Evolutionary conservation across 805 yeast species (phyloP).

Genomic region (Candida tammaniensis): DNA sequence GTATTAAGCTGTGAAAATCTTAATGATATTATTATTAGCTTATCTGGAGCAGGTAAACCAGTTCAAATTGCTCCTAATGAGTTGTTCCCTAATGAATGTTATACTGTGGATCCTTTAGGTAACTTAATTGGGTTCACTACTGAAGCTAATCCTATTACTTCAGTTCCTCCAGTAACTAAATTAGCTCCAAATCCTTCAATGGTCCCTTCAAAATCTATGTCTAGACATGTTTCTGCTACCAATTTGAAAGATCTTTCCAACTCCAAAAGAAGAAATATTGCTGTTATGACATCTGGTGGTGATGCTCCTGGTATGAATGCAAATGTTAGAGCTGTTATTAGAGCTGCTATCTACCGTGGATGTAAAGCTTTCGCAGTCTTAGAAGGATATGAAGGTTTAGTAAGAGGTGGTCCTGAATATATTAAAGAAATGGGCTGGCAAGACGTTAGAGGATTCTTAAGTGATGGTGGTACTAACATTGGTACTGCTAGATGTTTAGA

Average conservation of each 20-base stretch:
- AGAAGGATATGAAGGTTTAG: constrained; percentile 95
- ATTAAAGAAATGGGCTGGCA: constrained; percentile 85
- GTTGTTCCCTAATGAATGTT: constrained; percentile 70
- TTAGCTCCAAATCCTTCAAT: constrained; percentile 17
- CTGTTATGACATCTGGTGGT: constrained; percentile 98
- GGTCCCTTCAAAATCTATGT: constrained; percentile 12
- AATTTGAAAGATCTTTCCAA: constrained; percentile 12
- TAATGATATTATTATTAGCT: constrained; percentile 28
- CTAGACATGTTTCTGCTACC: constrained; percentile 15
- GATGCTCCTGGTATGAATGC: constrained; percentile 99
- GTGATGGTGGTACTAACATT: constrained; percentile 91
- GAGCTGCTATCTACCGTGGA: constrained; percentile 82
- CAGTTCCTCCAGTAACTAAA: constrained; percentile 42
- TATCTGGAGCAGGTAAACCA: constrained; percentile 6
- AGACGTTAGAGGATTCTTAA: constrained; percentile 91
- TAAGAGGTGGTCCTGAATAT: constrained; percentile 71
- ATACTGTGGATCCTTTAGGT: constrained; percentile 82
- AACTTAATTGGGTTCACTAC: constrained; percentile 77
- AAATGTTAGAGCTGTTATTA: constrained; percentile 89
- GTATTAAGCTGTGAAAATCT: constrained; percentile 48
- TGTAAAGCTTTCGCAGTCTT: constrained; percentile 90
- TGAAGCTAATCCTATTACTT: constrained; percentile 52
- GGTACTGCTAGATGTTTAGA: constrained; percentile 94
- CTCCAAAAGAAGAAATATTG: constrained; percentile 57
- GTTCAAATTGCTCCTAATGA: constrained; percentile 67